phyloP scores from a whole-genome alignment of 192 early-diverging fungal species.

The Entomortierella lignicola region DNA sequence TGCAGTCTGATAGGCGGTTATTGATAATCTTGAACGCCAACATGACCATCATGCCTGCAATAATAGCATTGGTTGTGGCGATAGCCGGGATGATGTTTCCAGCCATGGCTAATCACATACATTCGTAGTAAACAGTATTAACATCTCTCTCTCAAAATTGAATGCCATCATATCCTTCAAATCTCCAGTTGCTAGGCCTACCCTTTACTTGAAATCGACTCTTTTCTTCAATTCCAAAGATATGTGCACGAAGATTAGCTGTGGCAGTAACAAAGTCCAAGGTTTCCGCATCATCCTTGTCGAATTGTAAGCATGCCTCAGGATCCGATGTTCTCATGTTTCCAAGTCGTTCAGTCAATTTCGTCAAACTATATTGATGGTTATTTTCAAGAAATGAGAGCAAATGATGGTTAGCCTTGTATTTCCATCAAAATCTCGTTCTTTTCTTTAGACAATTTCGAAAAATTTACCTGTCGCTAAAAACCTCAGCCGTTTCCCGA shows the following conservation, averaged over 20 bases:
- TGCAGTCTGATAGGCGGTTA: slow-evolving; percentile 59
- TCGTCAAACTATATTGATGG: slow-evolving; percentile 53
- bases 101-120: slow-evolving; percentile 93
- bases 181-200: slow-evolving; percentile 30
- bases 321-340: slow-evolving; percentile 59
- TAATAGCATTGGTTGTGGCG: slow-evolving; percentile 97
- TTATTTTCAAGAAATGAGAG: neutral
- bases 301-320: slow-evolving; percentile 76
- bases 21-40: slow-evolving; percentile 83
- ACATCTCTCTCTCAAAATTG: no score
- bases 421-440: no score
- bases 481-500: slow-evolving; percentile 77
- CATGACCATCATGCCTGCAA: slow-evolving; percentile 94
- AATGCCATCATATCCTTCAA: neutral
- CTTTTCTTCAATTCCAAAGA: slow-evolving; percentile 84
- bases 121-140: no score
- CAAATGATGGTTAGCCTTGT: no score
- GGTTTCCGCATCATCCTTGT: slow-evolving; percentile 95
- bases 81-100: slow-evolving; percentile 99
- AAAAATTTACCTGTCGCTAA: slow-evolving; percentile 71
- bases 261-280: slow-evolving; percentile 95
- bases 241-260: slow-evolving; percentile 85
- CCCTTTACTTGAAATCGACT: slow-evolving; percentile 92
- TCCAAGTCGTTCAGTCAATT: slow-evolving; percentile 63
- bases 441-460: no score